These are phyloP conservation scores for Sclerotinia subarctica DNA, from an alignment of 2,329 filamentous ascomycete species.

Conservation along the genomic window DNA sequence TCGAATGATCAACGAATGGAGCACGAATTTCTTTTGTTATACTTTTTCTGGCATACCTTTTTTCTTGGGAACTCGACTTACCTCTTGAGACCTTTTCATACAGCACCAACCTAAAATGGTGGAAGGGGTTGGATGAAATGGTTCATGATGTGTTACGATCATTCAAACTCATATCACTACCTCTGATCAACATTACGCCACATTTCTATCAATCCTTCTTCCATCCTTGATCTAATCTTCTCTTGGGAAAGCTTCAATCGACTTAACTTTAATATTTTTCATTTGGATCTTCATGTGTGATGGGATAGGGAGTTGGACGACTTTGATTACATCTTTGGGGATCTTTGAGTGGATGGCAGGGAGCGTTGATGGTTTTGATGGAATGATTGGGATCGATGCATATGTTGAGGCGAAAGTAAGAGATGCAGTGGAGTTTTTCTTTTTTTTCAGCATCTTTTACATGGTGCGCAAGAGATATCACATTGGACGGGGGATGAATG, in stretches of 20 bases:
- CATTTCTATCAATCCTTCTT: background rate
- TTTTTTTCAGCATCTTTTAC: background rate
- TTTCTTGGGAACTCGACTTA: background rate
- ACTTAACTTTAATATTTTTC: slow-evolving; percentile 10
- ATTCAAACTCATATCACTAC: background rate
- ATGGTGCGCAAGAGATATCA: slow-evolving; percentile 13
- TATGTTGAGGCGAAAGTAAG: slow-evolving; percentile 1
- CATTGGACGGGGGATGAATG: background rate
- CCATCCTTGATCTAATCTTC: background rate
- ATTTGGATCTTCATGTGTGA: slow-evolving; percentile 14
- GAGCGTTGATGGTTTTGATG: background rate
- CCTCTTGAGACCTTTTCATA: slow-evolving; percentile 8
- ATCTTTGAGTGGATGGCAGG: background rate
- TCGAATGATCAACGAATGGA: slow-evolving; percentile 19
- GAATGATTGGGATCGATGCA: background rate
- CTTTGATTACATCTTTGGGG: slow-evolving; percentile 8
- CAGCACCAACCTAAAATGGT: background rate
- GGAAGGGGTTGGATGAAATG: background rate
- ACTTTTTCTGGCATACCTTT: slow-evolving; percentile 14
- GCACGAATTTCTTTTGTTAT: slow-evolving; percentile 21
- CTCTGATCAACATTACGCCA: background rate
- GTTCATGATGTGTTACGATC: background rate
- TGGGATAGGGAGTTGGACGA: background rate
- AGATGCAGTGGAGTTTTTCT: slow-evolving; percentile 5
- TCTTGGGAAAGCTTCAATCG: slow-evolving; percentile 8